These are phyloP conservation scores for Austroboletus eburneus DNA, from an alignment of 768 basidiomycete species.

Conservation along the genomic window DNA sequence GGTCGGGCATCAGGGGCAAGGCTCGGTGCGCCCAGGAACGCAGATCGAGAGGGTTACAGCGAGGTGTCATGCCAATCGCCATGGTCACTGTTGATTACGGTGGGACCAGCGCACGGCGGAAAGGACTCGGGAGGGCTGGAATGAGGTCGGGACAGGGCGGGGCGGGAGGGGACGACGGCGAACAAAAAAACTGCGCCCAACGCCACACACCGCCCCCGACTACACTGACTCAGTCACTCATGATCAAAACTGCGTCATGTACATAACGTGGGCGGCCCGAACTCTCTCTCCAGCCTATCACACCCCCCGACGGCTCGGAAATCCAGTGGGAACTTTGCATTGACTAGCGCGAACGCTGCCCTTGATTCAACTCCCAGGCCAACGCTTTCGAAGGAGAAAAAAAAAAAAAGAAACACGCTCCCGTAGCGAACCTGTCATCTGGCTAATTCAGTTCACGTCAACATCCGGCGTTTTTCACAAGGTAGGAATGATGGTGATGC, in stretches of 20 bases:
- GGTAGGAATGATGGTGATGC: constrained; percentile 9
- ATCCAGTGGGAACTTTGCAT: too few relatives aligned
- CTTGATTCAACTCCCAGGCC: not conserved
- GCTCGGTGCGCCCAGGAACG: not conserved
- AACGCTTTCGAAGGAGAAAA: not conserved
- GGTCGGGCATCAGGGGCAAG: not conserved
- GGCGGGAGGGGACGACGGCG: too few relatives aligned
- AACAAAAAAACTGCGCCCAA: too few relatives aligned
- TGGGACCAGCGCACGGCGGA: too few relatives aligned
- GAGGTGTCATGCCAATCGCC: not conserved
- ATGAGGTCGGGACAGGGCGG: not conserved
- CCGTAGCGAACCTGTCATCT: constrained; percentile 4
- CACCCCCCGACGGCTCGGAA: too few relatives aligned
- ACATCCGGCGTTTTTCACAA: constrained; percentile 18
- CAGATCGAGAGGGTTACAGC: constrained; percentile 7
- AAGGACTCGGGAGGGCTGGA: not conserved
- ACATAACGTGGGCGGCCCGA: too few relatives aligned
- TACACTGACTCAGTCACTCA: too few relatives aligned
- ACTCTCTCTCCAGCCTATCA: too few relatives aligned
- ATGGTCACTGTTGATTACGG: not conserved
- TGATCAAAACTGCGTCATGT: too few relatives aligned
- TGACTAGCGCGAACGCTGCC: too few relatives aligned
- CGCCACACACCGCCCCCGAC: too few relatives aligned
- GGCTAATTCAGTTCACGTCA: constrained; percentile 14
- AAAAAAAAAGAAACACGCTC: not conserved